Evolutionary conservation across 768 basidiomycete genomes (phyloP).

Genomic region (Tulasnella sp.): DNA sequence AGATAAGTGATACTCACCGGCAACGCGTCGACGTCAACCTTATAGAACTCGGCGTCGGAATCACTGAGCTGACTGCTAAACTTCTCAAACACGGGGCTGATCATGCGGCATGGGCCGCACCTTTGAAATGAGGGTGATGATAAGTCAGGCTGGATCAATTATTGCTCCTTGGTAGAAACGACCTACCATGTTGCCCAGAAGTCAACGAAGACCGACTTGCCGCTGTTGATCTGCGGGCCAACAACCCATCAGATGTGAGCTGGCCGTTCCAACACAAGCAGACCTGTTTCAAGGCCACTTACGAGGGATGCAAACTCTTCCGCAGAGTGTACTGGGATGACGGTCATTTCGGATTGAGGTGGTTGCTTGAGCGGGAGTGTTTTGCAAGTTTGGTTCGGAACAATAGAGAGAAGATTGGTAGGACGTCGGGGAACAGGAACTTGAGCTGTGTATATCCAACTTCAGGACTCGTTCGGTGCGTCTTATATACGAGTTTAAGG

Average conservation of each 20-base stretch:
- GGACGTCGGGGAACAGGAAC: too few relatives aligned
- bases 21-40: background rate
- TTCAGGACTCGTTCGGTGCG: background rate
- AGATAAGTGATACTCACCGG: background rate
- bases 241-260: background rate
- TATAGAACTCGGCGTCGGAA: background rate
- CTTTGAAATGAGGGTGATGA: background rate
- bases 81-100: conserved; percentile 2
- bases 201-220: background rate
- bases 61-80: conserved; percentile 6
- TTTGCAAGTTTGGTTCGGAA: too few relatives aligned
- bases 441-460: background rate
- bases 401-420: too few relatives aligned
- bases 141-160: background rate
- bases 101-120: conserved; percentile 10
- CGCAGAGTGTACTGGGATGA: background rate
- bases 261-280: background rate
- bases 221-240: background rate
- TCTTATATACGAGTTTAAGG: background rate
- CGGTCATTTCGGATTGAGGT: background rate
- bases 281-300: background rate
- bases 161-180: background rate
- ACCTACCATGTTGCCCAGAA: background rate
- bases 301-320: background rate
- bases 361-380: background rate